These are phyloP conservation scores for Wickerhamomyces chambardii DNA, from an alignment of 805 yeast species.

Conservation along the genomic window DNA sequence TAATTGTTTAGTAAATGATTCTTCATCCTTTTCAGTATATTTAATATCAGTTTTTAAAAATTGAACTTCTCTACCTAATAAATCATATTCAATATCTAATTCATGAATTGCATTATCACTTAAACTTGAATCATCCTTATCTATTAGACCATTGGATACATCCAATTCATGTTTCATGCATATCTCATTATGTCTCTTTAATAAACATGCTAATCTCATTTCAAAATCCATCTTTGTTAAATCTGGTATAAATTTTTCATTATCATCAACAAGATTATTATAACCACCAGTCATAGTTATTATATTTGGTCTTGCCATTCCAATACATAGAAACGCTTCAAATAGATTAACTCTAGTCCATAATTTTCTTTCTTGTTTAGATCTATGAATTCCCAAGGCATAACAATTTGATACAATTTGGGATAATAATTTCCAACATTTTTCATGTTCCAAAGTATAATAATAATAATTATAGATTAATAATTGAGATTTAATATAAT, in stretches of 20 bases:
- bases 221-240: not conserved
- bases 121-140: too few species aligned
- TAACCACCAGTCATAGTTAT: not conserved
- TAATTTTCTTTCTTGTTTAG: slow-evolving; percentile 6
- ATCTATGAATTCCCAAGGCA: slow-evolving; percentile 10
- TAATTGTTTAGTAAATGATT: not conserved
- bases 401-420: slow-evolving; percentile 14
- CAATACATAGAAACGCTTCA: slow-evolving; percentile 11
- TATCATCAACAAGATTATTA: slow-evolving; percentile 4
- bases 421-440: slow-evolving; percentile 14
- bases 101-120: not conserved
- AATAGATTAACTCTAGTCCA: slow-evolving; percentile 13
- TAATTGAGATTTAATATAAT: slow-evolving; percentile 11
- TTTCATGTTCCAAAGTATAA: slow-evolving; percentile 8
- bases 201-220: not conserved
- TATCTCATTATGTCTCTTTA: not conserved
- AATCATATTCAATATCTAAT: not conserved
- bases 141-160: too few species aligned
- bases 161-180: not conserved
- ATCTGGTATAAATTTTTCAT: slow-evolving; percentile 1
- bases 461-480: slow-evolving; percentile 11
- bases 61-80: not conserved
- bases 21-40: too few species aligned
- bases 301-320: slow-evolving; percentile 11
- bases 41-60: too few species aligned